Base-by-base conservation (phyloP, 2,329 filamentous ascomycete genomes). In the Cladosporium colombiae region DNA sequence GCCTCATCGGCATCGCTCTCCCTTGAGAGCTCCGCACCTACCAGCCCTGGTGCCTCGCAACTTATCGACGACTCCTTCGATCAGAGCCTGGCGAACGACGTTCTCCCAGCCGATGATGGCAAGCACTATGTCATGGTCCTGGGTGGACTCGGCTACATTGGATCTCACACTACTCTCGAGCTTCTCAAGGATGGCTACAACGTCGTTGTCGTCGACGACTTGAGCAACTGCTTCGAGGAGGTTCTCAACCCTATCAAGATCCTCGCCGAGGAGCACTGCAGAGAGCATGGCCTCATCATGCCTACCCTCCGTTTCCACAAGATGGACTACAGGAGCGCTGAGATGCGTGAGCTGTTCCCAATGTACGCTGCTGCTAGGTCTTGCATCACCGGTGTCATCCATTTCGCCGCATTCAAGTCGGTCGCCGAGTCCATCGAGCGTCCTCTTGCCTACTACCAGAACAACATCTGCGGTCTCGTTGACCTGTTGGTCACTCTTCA, bases 321-420 rank as follows among this genome's bases (percentile, higher is more conserved):
- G 56, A 77, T 83, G 56, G 81, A 84, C 68, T 85, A 83, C 69
- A 79, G 80, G 49, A 80, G 77, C 35, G 72, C 74, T 23, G 71
- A 77, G 44, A 80, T 85, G 72, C 75, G 75, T 56, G 69, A 74
- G 11, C 72, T 84, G 27, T 75, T 85, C 55, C 73, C 80, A 21
- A 77, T 78, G 63, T 82, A 84, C 70, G 75, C 68, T 62, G 52
- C 68, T 10, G 68, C 73, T 16, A 74, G 79, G 21, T 87, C 85
- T 2, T 81, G 78, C 33, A 88, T 89, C 67, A 78, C 79, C 0
- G 87, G 86, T 0, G 86, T 90, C n/a, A 89, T 90, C 65, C 88
- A 90, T 72, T 90, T 90, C 69, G 88, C 88, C 16, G 88, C 88
- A 1, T 85, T 86, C 79, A 90, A 90, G 74, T 86, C 87, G 2